Base-by-base conservation (phyloP, 2,329 filamentous ascomycete genomes). In the Cladosporium austrohemisphaericum region DNA sequence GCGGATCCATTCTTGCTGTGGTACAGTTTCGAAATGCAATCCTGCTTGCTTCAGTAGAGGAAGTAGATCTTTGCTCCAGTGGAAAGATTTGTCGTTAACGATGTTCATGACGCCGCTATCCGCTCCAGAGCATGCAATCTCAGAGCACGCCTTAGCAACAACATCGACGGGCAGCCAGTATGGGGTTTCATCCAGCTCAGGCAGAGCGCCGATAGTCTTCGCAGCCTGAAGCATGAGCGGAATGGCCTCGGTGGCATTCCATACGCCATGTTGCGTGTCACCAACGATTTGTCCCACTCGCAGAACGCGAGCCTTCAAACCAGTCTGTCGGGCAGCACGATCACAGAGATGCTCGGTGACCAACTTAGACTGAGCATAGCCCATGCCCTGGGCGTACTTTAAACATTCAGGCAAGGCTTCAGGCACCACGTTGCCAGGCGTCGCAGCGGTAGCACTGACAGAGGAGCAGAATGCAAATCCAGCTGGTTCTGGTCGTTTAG, bases 1-100 rank as follows among this genome's bases (percentile, higher is more conserved):
- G 4, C 62, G 53, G 14, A 78, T 60, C 75, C 76, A 78, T 46
- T 76, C 69, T 7, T 64, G 61, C 31, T 71, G 65, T 2, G 68
- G 53, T 1, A 79, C 70, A 5, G 66, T 60, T 14, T 71, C 63
- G 40, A 77, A 77, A 13, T 66, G 51, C 5, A 79, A 58, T 0
- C 76, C 75, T 0, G 72, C 68, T 0, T 62, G 57, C n/a, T 60
- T 62, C 6, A 83, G 62, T 3, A 71, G 69, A 2, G 78, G 78
- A 0, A 83, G 68, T 2, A 83, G 61, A 43, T 80, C 74, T 0
- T 66, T 50, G 0, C 74, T 77, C 76, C 77, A 82, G 29, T 73
- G 66, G 54, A 80, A 75, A 1, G 64, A 63, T 5, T 55, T 61
- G 0, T 72, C 71, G 51, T 80, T 80, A n/a, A 76, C 67, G 7